phyloP scores from a whole-genome alignment of 352 stramenopile species.

The Pythium plurisporium region DNA sequence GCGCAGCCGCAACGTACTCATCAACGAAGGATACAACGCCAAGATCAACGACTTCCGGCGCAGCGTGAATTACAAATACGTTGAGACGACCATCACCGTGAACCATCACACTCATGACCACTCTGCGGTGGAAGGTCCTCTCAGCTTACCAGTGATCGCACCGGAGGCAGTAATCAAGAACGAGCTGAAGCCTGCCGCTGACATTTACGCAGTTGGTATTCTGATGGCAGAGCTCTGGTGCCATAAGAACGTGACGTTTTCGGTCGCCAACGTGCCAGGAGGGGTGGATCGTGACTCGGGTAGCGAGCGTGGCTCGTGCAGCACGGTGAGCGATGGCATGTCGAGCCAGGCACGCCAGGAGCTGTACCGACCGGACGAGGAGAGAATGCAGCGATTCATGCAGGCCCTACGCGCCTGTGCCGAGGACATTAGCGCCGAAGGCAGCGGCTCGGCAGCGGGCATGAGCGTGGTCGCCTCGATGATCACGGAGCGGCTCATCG shows the following conservation, averaged over 20 bases:
- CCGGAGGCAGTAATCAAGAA: slow-evolving; percentile 39
- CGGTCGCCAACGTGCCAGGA: slow-evolving; percentile 10
- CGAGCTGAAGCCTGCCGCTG: slow-evolving; percentile 28
- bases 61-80: slow-evolving; percentile 28
- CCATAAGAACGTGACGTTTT: slow-evolving; percentile 36
- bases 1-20: slow-evolving; percentile 64
- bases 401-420: slow-evolving; percentile 31
- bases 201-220: slow-evolving; percentile 60
- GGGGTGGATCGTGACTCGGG: slow-evolving; percentile 19
- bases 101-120: neutral
- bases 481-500: slow-evolving; percentile 41
- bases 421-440: slow-evolving; percentile 9
- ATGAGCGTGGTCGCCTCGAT: slow-evolving; percentile 29
- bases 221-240: slow-evolving; percentile 59
- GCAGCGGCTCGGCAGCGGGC: slow-evolving; percentile 18
- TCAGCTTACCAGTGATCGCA: slow-evolving; percentile 34
- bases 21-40: slow-evolving; percentile 45
- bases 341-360: neutral
- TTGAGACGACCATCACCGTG: slow-evolving; percentile 16
- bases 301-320: neutral
- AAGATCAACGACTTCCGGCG: slow-evolving; percentile 62
- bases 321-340: slow-evolving; percentile 4
- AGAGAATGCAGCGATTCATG: slow-evolving; percentile 45
- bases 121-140: neutral
- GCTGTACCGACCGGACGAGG: slow-evolving; percentile 23